These are phyloP conservation scores for Fusarium torulosum DNA, from an alignment of 2,329 filamentous ascomycete species.

Conservation along the genomic window DNA sequence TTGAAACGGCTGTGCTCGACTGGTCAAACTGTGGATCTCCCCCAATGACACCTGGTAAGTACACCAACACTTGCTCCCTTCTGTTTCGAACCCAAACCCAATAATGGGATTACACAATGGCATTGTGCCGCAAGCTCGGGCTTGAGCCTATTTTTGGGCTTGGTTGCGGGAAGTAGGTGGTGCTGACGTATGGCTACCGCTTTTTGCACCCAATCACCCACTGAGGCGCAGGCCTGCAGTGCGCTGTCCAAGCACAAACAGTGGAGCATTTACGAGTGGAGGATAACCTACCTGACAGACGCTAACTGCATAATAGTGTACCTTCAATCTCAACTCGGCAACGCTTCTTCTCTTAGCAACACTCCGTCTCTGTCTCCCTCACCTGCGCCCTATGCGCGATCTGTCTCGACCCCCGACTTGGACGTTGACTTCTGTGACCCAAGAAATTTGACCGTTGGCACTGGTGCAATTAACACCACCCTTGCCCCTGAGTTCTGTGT, in stretches of 20 bases:
- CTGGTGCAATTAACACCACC: conserved; percentile 62
- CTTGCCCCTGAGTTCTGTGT: conserved; percentile 74
- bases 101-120: conserved; percentile 20
- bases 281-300: conserved; percentile 19
- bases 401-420: conserved; percentile 72
- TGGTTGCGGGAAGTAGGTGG: conserved; percentile 24
- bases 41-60: conserved; percentile 91
- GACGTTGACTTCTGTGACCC: conserved; percentile 93
- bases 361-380: conserved; percentile 88
- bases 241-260: conserved; percentile 39
- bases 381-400: conserved; percentile 80
- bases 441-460: conserved; percentile 83
- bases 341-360: conserved; percentile 71
- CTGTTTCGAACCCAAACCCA: conserved; percentile 16
- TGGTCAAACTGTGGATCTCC: conserved; percentile 85
- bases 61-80: conserved; percentile 1
- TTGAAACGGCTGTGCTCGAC: conserved; percentile 80
- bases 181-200: conserved; percentile 37
- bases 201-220: conserved; percentile 28
- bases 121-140: conserved; percentile 30
- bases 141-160: conserved; percentile 41
- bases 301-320: conserved; percentile 62
- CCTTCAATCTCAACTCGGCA: conserved; percentile 61
- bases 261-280: conserved; percentile 42
- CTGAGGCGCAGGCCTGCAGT: conserved; percentile 39